Base-by-base conservation (phyloP, 257 asterid genomes). In the Jacaranda copaia region DNA sequence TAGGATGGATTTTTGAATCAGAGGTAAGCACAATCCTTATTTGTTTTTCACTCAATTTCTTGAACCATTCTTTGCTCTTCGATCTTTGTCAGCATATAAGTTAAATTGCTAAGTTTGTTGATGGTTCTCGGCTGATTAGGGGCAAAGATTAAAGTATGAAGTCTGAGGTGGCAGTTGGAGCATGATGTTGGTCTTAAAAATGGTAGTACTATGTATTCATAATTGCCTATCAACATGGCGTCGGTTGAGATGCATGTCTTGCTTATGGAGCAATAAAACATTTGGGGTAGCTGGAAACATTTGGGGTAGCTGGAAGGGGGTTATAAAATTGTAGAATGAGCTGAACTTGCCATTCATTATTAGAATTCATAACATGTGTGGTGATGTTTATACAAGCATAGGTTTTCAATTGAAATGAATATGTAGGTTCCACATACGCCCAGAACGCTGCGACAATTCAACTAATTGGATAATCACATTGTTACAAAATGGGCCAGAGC, bases 1-100 rank as follows among this genome's bases (percentile, higher is more conserved):
- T 0, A 4, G n/a, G 69, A 36, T 60, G 57, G 35, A 51, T 64
- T 51, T 70, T 16, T 51, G 64, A 45, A 62, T 48, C 64, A 9
- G 62, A 81, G 88, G 87, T 85, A 77, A 78, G 78, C 20, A 14
- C 8, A 6, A 1, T 49, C 71, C 65, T 45, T 16, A 12, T 61
- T 6, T 8, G 49, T n/a, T 15, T 68, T 38, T 12, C 12, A 66
- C n/a, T 6, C 15, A 14, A 15, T 36, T 19, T 42, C 46, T 5
- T 42, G 8, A 42, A 42, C 5, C 3, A 42, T 42, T 64, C n/a
- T 35, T 60, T 61, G 58, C 8, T 63, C 5, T 46, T 16, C 63
- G 57, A 8, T 58, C 10, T 8, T 18, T 58, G 20, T 2, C 55
- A 48, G 55, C 55, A 48, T 48, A 48, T 48, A 0, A 42, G 46